phyloP scores from a whole-genome alignment of 805 yeast genomes.

The Starmerella apis region DNA sequence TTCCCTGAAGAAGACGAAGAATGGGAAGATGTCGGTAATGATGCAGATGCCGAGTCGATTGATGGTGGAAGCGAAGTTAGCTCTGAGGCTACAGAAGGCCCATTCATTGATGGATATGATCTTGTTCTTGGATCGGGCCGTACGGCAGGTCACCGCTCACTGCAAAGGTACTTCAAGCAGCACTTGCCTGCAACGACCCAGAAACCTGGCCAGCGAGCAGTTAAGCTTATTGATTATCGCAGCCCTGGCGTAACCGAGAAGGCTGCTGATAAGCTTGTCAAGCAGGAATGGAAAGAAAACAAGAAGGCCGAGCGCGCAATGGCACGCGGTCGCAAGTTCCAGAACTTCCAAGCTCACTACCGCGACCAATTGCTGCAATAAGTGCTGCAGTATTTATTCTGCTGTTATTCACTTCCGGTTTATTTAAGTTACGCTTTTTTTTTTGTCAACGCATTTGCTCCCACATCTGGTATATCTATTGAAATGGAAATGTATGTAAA shows the following conservation, averaged over 20 bases:
- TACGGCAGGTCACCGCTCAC: conserved; percentile 70
- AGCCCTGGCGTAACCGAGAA: conserved; percentile 28
- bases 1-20: conserved; percentile 50
- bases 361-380: conserved; percentile 58
- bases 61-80: conserved; percentile 17
- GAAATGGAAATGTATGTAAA: too few species aligned
- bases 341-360: conserved; percentile 76
- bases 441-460: too few species aligned
- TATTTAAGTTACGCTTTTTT: too few species aligned
- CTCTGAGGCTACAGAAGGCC: conserved; percentile 31
- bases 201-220: conserved; percentile 46
- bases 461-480: too few species aligned
- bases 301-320: conserved; percentile 38
- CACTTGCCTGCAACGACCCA: conserved; percentile 42
- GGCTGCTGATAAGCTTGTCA: conserved; percentile 35
- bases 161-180: conserved; percentile 63
- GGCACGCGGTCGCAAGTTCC: conserved; percentile 47
- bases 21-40: conserved; percentile 33
- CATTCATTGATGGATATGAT: conserved; percentile 52
- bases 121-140: conserved; percentile 62
- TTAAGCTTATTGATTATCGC: conserved; percentile 69
- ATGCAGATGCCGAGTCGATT: conserved; percentile 24
- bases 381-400: not conserved
- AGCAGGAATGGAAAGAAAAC: conserved; percentile 53
- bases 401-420: too few species aligned